Evolutionary conservation across 2,329 filamentous ascomycete species (phyloP).

Genomic region (Bipolaris bicolor): DNA sequence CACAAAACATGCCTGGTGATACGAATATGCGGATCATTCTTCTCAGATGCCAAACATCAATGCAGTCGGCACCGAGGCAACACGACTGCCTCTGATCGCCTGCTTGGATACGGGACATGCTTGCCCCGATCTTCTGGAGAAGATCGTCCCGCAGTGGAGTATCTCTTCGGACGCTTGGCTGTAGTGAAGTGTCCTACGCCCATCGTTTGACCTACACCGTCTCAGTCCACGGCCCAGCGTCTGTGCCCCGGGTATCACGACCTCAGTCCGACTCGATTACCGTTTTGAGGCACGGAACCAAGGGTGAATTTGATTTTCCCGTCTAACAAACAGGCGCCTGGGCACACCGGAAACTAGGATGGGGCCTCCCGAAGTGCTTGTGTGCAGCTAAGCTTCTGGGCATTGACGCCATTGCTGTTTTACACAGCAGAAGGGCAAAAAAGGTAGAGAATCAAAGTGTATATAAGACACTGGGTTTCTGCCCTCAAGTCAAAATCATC

Average conservation of each 20-base stretch:
- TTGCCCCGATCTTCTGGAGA: constrained; percentile 22
- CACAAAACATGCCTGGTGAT: constrained; percentile 32
- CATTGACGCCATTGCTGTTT: background rate
- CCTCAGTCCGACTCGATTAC: constrained; percentile 12
- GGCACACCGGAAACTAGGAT: constrained; percentile 12
- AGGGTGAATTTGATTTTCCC: constrained; percentile 3
- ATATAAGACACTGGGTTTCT: constrained; percentile 35
- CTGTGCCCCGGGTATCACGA: constrained; percentile 32
- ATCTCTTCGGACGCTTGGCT: constrained; percentile 18
- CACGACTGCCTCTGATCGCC: constrained; percentile 22
- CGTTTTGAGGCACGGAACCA: constrained; percentile 23
- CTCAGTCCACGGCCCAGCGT: constrained; percentile 29
- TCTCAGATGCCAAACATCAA: constrained; percentile 42
- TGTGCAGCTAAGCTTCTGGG: constrained; percentile 38
- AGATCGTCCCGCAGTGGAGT: constrained; percentile 26
- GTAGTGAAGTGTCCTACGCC: constrained; percentile 12
- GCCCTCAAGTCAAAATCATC: constrained; percentile 30
- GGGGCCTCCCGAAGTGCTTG: constrained; percentile 33
- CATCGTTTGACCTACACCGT: constrained; percentile 38
- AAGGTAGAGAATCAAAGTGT: constrained; percentile 11
- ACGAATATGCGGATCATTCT: constrained; percentile 25
- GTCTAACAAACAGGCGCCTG: constrained; percentile 1
- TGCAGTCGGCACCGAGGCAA: constrained; percentile 26
- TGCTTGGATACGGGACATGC: constrained; percentile 5
- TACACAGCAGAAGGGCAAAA: no score